Evolutionary conservation across 345 rosid species (phyloP).

Genomic region (Arabis hirsuta): DNA sequence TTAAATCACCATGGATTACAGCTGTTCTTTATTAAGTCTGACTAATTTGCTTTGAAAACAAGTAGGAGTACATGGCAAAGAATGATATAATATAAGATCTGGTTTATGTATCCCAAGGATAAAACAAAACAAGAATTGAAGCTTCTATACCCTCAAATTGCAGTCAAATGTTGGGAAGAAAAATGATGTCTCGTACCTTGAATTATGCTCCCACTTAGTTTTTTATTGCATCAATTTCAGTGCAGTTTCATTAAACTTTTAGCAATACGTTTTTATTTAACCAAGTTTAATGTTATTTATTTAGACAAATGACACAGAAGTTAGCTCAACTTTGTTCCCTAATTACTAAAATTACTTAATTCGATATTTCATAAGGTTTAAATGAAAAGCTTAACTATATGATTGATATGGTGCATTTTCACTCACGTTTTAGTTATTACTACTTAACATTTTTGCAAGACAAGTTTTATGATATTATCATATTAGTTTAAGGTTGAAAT

Average conservation of each 20-base stretch:
- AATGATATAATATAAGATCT: conserved; percentile 28
- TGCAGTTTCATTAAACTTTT: conserved; percentile 25
- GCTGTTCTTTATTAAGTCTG: conserved; percentile 32
- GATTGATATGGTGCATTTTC: not conserved
- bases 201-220: conserved; percentile 40
- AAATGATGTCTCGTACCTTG: conserved; percentile 48
- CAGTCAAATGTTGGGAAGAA: conserved; percentile 53
- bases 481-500: conserved; percentile 5
- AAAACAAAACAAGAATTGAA: conserved; percentile 52
- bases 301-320: conserved; percentile 12
- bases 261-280: not conserved
- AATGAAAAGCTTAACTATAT: not conserved
- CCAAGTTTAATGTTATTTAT: conserved; percentile 13
- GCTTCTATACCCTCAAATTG: conserved; percentile 50
- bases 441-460: conserved; percentile 7
- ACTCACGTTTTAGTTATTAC: not conserved
- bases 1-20: conserved; percentile 38
- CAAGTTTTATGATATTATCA: not conserved
- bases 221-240: conserved; percentile 51
- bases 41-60: conserved; percentile 37
- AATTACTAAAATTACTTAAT: not conserved
- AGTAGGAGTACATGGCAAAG: conserved; percentile 25
- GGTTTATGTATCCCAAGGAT: conserved; percentile 47
- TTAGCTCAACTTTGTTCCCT: conserved; percentile 16
- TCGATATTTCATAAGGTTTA: not conserved